A percentile compares a stretch with the other conserved stretches of the same genome.
Conservation (phyloP, 129 eudicot genomes). For the Erigeron canadensis region DNA sequence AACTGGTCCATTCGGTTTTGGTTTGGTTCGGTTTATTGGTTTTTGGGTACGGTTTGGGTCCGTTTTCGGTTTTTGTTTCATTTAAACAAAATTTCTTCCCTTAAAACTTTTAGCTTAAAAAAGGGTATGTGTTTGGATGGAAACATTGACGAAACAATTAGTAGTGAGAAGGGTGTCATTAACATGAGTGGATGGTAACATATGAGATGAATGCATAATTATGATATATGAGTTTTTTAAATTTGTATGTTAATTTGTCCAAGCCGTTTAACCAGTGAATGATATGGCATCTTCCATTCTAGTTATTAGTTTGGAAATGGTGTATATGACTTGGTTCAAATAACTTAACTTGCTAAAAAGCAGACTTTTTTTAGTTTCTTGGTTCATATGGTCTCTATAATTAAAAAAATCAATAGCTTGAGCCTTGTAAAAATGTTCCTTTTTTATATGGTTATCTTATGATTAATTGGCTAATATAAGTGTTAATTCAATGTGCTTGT, state of each 20-base stretch:
- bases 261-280: constrained; percentile 25
- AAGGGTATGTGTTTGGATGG: constrained; percentile 55
- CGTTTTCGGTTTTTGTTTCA: no score
- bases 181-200: constrained; percentile 57
- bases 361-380: not conserved
- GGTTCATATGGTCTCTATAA: not conserved
- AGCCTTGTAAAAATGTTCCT: not conserved
- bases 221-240: constrained; percentile 6
- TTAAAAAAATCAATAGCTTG: not conserved
- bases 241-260: constrained; percentile 25
- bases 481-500: not conserved
- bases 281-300: constrained; percentile 23
- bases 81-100: no score
- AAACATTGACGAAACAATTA: constrained; percentile 58
- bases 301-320: constrained; percentile 29
- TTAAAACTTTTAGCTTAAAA: no score
- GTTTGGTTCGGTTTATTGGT: no score
- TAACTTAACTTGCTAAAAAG: not conserved
- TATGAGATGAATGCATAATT: constrained; percentile 12
- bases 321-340: not conserved
- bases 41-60: no score
- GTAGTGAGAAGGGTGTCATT: constrained; percentile 41
- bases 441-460: not conserved
- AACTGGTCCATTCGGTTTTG: no score
- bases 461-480: not conserved